Evolutionary conservation across 352 stramenopile species (phyloP).

Genomic region (Phytophthora ramorum): DNA sequence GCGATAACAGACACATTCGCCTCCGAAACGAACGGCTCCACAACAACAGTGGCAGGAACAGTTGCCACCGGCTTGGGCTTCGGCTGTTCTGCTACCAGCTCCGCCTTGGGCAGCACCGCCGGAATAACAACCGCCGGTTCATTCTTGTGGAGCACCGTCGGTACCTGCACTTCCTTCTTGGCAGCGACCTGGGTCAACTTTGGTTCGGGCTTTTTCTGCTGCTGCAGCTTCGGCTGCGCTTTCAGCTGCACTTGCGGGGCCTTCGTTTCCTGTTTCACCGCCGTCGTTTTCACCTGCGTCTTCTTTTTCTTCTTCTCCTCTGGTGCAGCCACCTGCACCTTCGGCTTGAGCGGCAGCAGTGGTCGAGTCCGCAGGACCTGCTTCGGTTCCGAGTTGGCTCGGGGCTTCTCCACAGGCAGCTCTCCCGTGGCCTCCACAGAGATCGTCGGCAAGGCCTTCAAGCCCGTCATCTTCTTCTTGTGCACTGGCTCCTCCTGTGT

Average conservation of each 20-base stretch:
- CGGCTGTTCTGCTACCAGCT: conserved; percentile 6
- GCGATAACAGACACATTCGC: conserved; percentile 4
- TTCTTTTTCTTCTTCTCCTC: conserved; percentile 21
- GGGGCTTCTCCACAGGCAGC: conserved; percentile 28
- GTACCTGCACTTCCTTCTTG: conserved; percentile 13
- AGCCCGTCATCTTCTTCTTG: conserved; percentile 20
- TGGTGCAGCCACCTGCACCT: conserved; percentile 19
- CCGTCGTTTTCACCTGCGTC: conserved; percentile 7
- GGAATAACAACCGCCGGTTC: conserved; percentile 14
- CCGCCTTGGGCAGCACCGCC: conserved; percentile 12
- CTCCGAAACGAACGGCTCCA: conserved; percentile 14
- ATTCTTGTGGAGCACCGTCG: conserved; percentile 2
- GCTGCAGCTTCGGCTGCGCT: conserved; percentile 13
- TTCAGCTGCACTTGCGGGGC: conserved; percentile 6
- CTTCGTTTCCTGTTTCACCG: conserved; percentile 18
- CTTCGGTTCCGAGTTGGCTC: conserved; percentile 40
- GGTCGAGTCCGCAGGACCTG: conserved; percentile 31
- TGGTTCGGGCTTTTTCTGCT: conserved; percentile 1
- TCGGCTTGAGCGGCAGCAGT: conserved; percentile 28
- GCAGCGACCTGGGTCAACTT: conserved; percentile 3
- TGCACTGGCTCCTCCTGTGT: conserved; percentile 17
- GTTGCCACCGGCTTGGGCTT: conserved; percentile 12
- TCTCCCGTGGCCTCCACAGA: conserved; percentile 17
- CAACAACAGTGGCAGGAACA: conserved; percentile 13
- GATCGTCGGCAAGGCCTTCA: conserved; percentile 26